phyloP scores from a whole-genome alignment of 2,329 filamentous ascomycete genomes.

The Sclerotinia trifoliorum region DNA sequence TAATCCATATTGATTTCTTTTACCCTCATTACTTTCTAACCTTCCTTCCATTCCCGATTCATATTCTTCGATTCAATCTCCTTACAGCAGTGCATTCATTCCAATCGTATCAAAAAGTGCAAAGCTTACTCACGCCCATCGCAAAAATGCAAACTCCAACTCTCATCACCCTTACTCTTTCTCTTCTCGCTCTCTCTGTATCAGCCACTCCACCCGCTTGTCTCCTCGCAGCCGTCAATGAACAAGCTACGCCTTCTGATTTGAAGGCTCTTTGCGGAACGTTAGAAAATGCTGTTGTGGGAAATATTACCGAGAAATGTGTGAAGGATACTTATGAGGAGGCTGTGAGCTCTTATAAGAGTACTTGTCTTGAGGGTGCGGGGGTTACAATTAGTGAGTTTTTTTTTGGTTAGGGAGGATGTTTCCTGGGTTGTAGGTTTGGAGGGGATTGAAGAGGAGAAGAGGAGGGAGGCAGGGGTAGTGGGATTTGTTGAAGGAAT shows the following conservation, averaged over 20 bases:
- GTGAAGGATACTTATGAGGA: background rate
- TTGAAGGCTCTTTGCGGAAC: conserved; percentile 24
- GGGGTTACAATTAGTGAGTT: conserved; percentile 18
- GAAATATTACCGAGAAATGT: conserved; percentile 26
- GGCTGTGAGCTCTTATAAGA: conserved; percentile 22
- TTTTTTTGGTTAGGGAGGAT: background rate
- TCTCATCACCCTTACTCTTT: conserved; percentile 30
- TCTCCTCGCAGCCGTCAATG: conserved; percentile 32
- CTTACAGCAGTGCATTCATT: background rate
- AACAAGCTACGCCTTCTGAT: conserved; percentile 24
- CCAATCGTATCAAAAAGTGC: background rate
- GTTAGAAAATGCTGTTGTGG: conserved; percentile 15
- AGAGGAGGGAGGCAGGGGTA: background rate
- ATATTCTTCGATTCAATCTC: background rate
- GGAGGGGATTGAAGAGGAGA: background rate
- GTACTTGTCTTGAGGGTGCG: conserved; percentile 21
- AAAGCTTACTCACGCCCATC: conserved; percentile 1
- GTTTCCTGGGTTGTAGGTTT: background rate
- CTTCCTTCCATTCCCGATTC: background rate
- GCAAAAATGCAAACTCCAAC: conserved; percentile 32
- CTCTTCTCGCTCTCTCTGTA: conserved; percentile 27
- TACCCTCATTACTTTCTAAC: background rate
- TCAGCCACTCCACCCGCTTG: conserved; percentile 34
- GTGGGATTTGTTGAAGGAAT: background rate
- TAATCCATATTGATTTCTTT: background rate